Evolutionary conservation across 192 early-diverging fungal species (phyloP).

Genomic region (Podila minutissima): DNA sequence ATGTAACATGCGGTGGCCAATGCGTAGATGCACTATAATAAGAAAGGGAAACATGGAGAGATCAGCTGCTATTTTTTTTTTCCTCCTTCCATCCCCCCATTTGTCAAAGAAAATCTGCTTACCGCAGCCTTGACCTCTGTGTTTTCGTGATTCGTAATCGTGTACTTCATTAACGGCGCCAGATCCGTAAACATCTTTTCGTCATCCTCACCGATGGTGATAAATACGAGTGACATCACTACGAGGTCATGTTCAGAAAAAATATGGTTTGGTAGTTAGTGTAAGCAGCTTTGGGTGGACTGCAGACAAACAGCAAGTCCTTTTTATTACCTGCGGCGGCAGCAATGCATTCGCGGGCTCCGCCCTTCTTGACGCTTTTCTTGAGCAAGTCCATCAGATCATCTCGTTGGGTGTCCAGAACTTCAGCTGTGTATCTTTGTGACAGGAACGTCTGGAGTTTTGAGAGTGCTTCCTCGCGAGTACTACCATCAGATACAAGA

Average conservation of each 20-base stretch:
- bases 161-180: slow-evolving; percentile 55
- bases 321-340: slow-evolving; percentile 49
- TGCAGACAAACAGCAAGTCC: background rate
- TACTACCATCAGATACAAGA: slow-evolving; percentile 34
- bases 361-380: slow-evolving; percentile 58
- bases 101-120: slow-evolving; percentile 11
- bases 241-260: background rate
- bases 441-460: slow-evolving; percentile 58
- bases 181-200: slow-evolving; percentile 60
- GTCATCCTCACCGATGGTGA: slow-evolving; percentile 60
- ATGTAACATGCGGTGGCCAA: slow-evolving; percentile 51
- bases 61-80: background rate
- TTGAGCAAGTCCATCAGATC: slow-evolving; percentile 66
- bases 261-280: background rate
- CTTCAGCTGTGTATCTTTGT: slow-evolving; percentile 63
- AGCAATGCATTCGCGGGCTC: slow-evolving; percentile 50
- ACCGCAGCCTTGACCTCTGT: slow-evolving; percentile 59
- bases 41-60: background rate
- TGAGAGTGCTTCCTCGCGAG: slow-evolving; percentile 64
- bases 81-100: background rate
- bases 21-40: slow-evolving; percentile 41
- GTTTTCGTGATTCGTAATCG: slow-evolving; percentile 52
- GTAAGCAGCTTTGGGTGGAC: too few relatives aligned
- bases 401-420: slow-evolving; percentile 59
- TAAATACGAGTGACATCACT: slow-evolving; percentile 59